These are phyloP conservation scores for Gossypium sturtianum DNA, from an alignment of 345 rosid species.

Conservation along the genomic window DNA sequence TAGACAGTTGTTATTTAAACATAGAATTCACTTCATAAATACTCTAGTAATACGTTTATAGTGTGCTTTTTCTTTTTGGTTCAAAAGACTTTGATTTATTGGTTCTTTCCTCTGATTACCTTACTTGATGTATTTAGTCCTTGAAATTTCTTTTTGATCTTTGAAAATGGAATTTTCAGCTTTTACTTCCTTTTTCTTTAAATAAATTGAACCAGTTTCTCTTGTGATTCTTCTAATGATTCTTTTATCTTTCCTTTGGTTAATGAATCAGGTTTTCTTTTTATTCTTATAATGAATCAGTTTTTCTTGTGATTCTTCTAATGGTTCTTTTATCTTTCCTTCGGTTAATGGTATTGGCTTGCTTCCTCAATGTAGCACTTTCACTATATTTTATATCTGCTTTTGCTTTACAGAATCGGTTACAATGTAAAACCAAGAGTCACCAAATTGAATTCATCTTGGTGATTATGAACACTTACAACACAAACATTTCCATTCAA, in stretches of 20 bases:
- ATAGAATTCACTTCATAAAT: neutral
- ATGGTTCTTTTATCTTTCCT: neutral
- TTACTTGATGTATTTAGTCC: neutral
- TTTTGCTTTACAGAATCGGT: slow-evolving; percentile 9
- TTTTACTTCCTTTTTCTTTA: neutral
- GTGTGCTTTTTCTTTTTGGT: neutral
- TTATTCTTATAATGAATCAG: neutral
- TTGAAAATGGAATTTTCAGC: neutral
- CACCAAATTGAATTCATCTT: slow-evolving; percentile 3
- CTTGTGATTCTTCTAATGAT: slow-evolving; percentile 1
- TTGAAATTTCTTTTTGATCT: neutral
- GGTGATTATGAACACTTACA: slow-evolving; percentile 30
- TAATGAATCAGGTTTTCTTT: neutral
- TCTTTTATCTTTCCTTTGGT: neutral
- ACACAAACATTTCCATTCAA: slow-evolving; percentile 13
- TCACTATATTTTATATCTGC: slow-evolving; percentile 7
- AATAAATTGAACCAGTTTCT: neutral
- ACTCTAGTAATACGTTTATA: neutral
- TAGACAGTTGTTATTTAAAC: neutral
- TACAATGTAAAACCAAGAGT: slow-evolving; percentile 5
- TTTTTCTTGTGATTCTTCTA: neutral
- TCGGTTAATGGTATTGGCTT: neutral
- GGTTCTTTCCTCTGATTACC: neutral
- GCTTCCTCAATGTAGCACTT: slow-evolving; percentile 13
- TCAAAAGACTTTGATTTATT: neutral